Conservation (phyloP, 1,139 yeast genomes). For the Kodamaea derodonti region DNA sequence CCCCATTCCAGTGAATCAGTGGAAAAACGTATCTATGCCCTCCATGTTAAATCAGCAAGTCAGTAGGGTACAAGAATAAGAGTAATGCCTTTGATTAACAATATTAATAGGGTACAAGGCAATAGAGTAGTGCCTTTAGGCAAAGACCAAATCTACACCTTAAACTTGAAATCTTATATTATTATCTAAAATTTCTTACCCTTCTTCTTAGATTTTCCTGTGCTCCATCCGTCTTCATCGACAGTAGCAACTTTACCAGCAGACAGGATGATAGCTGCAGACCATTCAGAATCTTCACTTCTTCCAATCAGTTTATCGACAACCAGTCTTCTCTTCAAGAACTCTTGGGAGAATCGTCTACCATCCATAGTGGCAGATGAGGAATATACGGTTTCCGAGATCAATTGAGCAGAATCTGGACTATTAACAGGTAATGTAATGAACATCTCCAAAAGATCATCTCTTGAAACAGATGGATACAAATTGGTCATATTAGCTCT, state of each 20-base stretch:
- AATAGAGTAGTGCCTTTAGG: too few relatives aligned
- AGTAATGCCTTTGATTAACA: too few relatives aligned
- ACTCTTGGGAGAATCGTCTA: conserved; percentile 87
- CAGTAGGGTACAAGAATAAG: too few relatives aligned
- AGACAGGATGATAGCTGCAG: conserved; percentile 53
- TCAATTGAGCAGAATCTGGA: conserved; percentile 73
- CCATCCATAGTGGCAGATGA: conserved; percentile 94
- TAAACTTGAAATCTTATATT: too few relatives aligned
- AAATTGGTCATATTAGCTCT: conserved; percentile 68
- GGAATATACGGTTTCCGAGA: conserved; percentile 88
- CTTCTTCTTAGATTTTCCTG: conserved; percentile 27
- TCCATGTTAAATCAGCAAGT: too few relatives aligned
- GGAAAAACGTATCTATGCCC: too few relatives aligned
- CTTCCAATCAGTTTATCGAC: conserved; percentile 58
- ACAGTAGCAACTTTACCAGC: conserved; percentile 45
- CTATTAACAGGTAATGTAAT: conserved; percentile 69
- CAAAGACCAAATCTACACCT: too few relatives aligned
- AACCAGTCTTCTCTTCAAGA: conserved; percentile 68
- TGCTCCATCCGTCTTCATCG: conserved; percentile 75
- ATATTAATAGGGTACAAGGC: too few relatives aligned
- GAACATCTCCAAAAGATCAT: conserved; percentile 76
- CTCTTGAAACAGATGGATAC: conserved; percentile 68
- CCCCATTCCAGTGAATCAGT: too few relatives aligned
- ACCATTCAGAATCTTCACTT: conserved; percentile 57
- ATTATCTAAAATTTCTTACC: too few relatives aligned